phyloP scores from a whole-genome alignment of 108 stramenopile species.

The Nitzschia putrida region DNA sequence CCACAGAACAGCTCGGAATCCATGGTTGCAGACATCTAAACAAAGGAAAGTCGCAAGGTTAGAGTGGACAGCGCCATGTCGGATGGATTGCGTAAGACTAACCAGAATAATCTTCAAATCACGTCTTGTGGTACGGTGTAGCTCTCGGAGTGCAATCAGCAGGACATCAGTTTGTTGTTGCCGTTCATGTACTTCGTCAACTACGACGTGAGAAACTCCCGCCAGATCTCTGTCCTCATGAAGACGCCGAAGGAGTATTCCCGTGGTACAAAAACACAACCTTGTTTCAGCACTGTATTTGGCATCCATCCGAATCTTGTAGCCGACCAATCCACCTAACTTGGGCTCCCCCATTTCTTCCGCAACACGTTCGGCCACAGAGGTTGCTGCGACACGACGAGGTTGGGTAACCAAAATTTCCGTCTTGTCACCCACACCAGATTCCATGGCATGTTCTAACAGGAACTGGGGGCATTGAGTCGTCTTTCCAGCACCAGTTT shows the following conservation, averaged over 20 bases:
- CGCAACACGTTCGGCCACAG: constrained; percentile 74
- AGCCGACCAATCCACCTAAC: constrained; percentile 80
- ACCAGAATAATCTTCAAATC: constrained; percentile 77
- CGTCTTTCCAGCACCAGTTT: constrained; percentile 78
- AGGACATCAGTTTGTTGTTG: constrained; percentile 84
- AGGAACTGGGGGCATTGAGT: constrained; percentile 84
- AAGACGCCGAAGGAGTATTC: constrained; percentile 87
- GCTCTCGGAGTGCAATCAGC: constrained; percentile 74
- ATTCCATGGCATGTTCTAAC: constrained; percentile 69
- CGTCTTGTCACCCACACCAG: constrained; percentile 48
- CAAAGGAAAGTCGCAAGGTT: background rate
- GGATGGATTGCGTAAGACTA: background rate
- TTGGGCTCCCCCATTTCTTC: constrained; percentile 65
- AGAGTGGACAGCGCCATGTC: background rate
- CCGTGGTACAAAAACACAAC: constrained; percentile 95
- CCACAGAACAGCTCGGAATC: constrained; percentile 73
- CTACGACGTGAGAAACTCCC: constrained; percentile 86
- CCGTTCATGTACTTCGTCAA: constrained; percentile 96
- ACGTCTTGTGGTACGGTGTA: constrained; percentile 58
- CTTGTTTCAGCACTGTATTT: constrained; percentile 62
- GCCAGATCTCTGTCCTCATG: constrained; percentile 84
- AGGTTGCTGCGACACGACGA: constrained; percentile 70
- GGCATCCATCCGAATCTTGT: constrained; percentile 88
- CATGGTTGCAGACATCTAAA: constrained; percentile 91
- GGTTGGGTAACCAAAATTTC: constrained; percentile 83